phyloP scores from a whole-genome alignment of 805 yeast species.

The Candida glaebosa region DNA sequence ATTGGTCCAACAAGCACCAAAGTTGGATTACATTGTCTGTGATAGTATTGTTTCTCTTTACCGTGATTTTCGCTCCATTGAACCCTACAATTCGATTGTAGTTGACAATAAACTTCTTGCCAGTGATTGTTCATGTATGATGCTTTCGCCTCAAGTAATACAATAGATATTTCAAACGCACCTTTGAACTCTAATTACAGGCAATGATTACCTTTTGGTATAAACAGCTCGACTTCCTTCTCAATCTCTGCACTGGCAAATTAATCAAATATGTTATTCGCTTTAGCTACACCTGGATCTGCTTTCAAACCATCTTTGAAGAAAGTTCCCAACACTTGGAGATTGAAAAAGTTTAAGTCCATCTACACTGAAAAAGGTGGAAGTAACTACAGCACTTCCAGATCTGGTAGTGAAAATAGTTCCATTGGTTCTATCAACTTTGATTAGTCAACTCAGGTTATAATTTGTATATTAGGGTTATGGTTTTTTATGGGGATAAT shows the following conservation, averaged over 20 bases:
- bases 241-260: background rate
- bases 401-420: background rate
- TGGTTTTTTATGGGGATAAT: background rate
- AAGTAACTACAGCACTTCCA: background rate
- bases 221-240: background rate
- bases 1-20: no score
- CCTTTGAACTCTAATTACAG: no score
- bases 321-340: slow-evolving; percentile 32
- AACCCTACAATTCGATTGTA: no score
- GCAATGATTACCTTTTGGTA: no score
- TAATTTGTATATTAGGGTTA: background rate
- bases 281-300: slow-evolving; percentile 33
- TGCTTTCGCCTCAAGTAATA: background rate
- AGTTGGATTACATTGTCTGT: no score
- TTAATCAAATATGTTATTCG: slow-evolving; percentile 11
- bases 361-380: slow-evolving; percentile 19
- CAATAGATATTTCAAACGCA: background rate
- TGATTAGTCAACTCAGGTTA: background rate
- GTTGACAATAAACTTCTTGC: no score
- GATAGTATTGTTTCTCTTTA: no score
- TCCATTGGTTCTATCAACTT: background rate
- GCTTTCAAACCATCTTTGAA: slow-evolving; percentile 35
- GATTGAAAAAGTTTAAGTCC: slow-evolving; percentile 35
- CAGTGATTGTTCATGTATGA: background rate
- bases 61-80: no score